phyloP scores from a whole-genome alignment of 78 protist species.

The Dictyostelium brefeldianum region DNA sequence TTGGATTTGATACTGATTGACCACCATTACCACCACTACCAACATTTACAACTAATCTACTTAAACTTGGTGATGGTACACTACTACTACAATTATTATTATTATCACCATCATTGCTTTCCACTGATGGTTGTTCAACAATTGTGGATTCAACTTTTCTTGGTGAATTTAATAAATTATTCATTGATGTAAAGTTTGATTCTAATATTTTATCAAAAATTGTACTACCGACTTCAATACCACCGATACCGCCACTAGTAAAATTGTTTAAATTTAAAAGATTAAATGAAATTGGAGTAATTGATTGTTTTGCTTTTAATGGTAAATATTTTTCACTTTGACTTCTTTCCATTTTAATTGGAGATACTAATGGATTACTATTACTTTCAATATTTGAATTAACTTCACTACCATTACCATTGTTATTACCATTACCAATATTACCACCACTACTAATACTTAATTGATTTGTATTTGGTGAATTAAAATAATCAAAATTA shows the following conservation, averaged over 20 bases:
- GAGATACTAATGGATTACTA: neutral
- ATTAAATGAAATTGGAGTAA: neutral
- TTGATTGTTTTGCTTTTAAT: neutral
- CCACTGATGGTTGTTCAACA: neutral
- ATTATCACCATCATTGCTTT: no score
- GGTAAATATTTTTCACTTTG: conserved; percentile 45
- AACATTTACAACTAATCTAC: neutral
- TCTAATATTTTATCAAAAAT: conserved; percentile 5
- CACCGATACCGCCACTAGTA: neutral
- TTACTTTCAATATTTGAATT: no score
- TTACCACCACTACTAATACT: neutral
- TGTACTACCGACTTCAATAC: neutral
- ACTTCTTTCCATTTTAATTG: conserved; percentile 37
- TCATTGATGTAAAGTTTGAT: neutral
- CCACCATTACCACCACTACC: neutral
- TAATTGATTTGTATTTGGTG: neutral
- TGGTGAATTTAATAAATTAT: conserved; percentile 15
- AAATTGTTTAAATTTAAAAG: neutral
- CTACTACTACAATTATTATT: neutral
- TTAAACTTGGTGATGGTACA: neutral
- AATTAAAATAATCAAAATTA: conserved; percentile 18
- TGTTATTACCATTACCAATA: neutral
- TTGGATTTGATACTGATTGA: neutral
- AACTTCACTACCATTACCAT: neutral
- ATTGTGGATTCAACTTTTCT: neutral